phyloP scores from a whole-genome alignment of 371 early-diverging fungal species.

The Basidiobolus heterosporus region DNA sequence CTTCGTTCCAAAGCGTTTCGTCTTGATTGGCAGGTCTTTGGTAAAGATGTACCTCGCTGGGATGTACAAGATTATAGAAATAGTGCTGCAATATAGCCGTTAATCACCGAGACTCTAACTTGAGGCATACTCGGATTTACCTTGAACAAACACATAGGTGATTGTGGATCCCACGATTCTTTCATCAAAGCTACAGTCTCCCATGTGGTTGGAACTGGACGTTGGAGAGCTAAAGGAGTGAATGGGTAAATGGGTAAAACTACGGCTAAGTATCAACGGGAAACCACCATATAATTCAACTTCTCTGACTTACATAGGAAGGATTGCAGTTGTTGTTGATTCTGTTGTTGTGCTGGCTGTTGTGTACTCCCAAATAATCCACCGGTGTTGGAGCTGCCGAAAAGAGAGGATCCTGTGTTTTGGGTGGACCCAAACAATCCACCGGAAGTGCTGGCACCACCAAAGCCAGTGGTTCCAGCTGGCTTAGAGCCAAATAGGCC shows the following conservation, averaged over 20 bases:
- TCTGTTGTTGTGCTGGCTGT: background rate
- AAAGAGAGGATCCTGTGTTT: background rate
- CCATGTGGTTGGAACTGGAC: background rate
- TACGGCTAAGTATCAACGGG: background rate
- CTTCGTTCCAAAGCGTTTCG: conserved; percentile 60
- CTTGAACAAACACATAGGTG: background rate
- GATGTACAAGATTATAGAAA: conserved; percentile 78
- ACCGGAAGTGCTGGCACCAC: background rate
- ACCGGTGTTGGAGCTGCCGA: background rate
- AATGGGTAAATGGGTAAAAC: background rate
- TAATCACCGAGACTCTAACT: background rate
- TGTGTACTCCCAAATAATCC: background rate
- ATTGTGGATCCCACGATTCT: background rate
- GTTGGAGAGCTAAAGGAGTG: background rate
- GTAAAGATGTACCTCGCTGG: conserved; percentile 59
- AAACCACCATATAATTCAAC: background rate
- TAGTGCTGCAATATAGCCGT: conserved; percentile 31
- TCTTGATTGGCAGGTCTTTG: conserved; percentile 55
- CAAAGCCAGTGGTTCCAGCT: background rate
- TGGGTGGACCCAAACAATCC: background rate
- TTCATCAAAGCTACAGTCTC: background rate
- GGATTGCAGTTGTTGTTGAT: background rate
- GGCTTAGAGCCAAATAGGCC: conserved; percentile 1
- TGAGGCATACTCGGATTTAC: too few species aligned
- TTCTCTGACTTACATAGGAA: background rate